These are phyloP conservation scores for Mycena galericulata DNA, from an alignment of 768 basidiomycete genomes.

Conservation along the genomic window DNA sequence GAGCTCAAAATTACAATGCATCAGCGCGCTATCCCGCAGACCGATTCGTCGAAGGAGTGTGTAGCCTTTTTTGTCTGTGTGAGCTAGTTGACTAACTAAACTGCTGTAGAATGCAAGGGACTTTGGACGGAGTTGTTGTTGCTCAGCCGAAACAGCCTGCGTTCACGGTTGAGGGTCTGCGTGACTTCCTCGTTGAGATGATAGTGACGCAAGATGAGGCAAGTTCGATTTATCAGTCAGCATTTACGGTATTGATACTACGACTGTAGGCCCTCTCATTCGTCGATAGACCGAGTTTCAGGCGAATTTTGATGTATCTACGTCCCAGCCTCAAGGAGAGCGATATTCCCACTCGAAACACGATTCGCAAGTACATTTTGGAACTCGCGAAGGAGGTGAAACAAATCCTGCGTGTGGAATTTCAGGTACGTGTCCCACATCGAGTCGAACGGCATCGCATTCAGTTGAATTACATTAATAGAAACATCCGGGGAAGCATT, in stretches of 20 bases:
- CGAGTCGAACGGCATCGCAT: not conserved
- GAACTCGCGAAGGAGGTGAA: not conserved
- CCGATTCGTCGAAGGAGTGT: not conserved
- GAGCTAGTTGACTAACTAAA: not conserved
- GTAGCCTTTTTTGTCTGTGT: not conserved
- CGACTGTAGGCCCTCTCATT: not conserved
- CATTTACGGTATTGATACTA: too few species aligned
- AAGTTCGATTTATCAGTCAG: too few species aligned
- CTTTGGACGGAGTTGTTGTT: not conserved
- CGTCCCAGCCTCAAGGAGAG: not conserved
- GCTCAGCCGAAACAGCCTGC: not conserved
- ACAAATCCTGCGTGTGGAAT: not conserved
- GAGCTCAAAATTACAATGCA: not conserved
- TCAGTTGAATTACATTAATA: not conserved
- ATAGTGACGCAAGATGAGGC: too few species aligned
- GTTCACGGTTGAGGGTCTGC: not conserved
- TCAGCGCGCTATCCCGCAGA: not conserved
- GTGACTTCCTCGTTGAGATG: not conserved
- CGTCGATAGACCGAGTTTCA: not conserved
- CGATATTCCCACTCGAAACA: constrained; percentile 2
- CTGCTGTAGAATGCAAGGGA: not conserved
- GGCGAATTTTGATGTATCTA: not conserved
- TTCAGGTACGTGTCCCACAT: not conserved
- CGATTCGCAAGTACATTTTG: not conserved
- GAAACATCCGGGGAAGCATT: not conserved